Evolutionary conservation across 2,329 filamentous ascomycete species (phyloP).

Genomic region (Lecanosticta acicola): DNA sequence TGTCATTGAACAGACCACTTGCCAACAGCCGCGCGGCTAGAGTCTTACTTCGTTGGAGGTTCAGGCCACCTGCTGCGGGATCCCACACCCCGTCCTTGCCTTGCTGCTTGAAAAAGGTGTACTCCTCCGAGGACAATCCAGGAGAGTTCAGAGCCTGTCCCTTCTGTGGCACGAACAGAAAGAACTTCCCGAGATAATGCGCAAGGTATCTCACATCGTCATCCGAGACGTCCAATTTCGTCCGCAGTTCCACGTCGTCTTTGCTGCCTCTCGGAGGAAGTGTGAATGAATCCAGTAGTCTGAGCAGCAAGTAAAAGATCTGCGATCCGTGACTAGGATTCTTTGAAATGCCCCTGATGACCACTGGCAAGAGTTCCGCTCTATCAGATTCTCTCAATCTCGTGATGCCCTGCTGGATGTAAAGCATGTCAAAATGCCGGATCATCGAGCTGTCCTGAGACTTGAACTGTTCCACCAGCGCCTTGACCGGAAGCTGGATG

Average conservation of each 20-base stretch:
- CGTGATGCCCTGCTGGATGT: constrained; percentile 77
- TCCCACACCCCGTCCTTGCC: constrained; percentile 67
- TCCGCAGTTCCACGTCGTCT: constrained; percentile 66
- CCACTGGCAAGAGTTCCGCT: constrained; percentile 63
- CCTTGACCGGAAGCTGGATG: constrained; percentile 76
- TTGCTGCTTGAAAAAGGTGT: constrained; percentile 61
- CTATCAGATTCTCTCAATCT: constrained; percentile 58
- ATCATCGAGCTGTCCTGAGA: constrained; percentile 66
- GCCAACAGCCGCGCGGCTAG: constrained; percentile 66
- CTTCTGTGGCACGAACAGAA: constrained; percentile 55
- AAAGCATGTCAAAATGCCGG: constrained; percentile 80
- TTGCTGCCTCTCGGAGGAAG: constrained; percentile 72
- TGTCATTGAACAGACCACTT: constrained; percentile 78
- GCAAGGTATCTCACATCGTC: constrained; percentile 71
- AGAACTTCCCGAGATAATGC: constrained; percentile 67
- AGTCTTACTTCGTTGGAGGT: constrained; percentile 64
- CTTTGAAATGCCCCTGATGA: constrained; percentile 61
- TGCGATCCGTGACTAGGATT: constrained; percentile 55
- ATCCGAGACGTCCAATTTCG: constrained; percentile 60
- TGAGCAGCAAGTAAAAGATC: constrained; percentile 77
- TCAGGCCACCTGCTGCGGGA: constrained; percentile 56
- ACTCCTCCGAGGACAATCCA: constrained; percentile 60
- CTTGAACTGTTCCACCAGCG: constrained; percentile 85
- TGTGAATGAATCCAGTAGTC: constrained; percentile 63
- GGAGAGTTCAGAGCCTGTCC: constrained; percentile 42